Percentiles rank a stretch among this genome's conserved stretches.
Conservation (phyloP, 1,284 basidiomycete genomes). For the Microbotryum saponariae region DNA sequence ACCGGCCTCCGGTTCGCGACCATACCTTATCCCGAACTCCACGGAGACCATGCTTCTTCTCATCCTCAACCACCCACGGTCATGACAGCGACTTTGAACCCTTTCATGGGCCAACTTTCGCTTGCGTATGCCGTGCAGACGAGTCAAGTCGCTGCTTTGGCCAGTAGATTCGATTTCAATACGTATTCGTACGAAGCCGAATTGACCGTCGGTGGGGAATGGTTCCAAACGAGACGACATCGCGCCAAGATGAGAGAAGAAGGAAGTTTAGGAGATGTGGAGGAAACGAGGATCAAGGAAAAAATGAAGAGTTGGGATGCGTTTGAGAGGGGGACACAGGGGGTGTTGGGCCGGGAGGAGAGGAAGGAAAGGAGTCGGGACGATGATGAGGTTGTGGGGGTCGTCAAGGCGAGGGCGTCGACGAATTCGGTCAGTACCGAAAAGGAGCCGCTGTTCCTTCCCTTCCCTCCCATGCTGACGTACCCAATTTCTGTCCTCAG, state of each 20-base stretch:
- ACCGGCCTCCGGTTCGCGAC: slow-evolving; percentile 89
- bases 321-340: background rate
- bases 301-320: background rate
- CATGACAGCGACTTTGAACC: slow-evolving; percentile 88
- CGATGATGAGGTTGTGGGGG: slow-evolving; percentile 57
- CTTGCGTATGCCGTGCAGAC: slow-evolving; percentile 84
- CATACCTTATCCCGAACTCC: slow-evolving; percentile 53
- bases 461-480: background rate
- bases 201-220: slow-evolving; percentile 57
- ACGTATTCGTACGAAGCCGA: slow-evolving; percentile 95
- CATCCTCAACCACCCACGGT: slow-evolving; percentile 66
- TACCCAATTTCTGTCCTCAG: slow-evolving; percentile 43
- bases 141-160: slow-evolving; percentile 75
- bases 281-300: too few species aligned
- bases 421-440: slow-evolving; percentile 64
- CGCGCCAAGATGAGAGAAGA: background rate
- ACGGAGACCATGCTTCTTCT: slow-evolving; percentile 48
- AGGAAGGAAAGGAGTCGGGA: slow-evolving; percentile 2
- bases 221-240: slow-evolving; percentile 18
- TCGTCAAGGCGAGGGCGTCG: slow-evolving; percentile 80
- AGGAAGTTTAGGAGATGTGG: too few species aligned
- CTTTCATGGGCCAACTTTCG: slow-evolving; percentile 90
- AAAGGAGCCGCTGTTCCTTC: background rate
- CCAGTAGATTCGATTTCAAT: slow-evolving; percentile 92
- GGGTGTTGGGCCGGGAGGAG: background rate